Evolutionary conservation across 768 basidiomycete genomes (phyloP).

Genomic region (Fomitopsis serialis): DNA sequence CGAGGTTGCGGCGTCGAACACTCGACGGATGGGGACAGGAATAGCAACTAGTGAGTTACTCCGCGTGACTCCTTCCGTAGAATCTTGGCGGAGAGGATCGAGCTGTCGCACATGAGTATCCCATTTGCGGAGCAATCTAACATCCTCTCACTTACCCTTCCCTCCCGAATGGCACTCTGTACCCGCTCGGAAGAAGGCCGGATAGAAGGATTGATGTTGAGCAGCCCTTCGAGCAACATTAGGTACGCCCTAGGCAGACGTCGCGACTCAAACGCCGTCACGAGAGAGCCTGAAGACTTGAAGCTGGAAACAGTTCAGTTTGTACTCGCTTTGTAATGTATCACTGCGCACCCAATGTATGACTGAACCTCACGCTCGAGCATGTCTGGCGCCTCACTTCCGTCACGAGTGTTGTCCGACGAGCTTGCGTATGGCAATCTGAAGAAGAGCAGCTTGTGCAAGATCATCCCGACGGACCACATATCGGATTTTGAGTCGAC

Average conservation of each 20-base stretch:
- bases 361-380: conserved; percentile 68
- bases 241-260: conserved; percentile 68
- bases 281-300: conserved; percentile 43
- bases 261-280: conserved; percentile 60
- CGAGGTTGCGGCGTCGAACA: not conserved
- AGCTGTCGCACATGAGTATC: conserved; percentile 21
- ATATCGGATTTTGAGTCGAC: conserved; percentile 89
- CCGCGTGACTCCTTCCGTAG: not conserved
- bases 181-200: conserved; percentile 75
- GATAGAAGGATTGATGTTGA: conserved; percentile 52
- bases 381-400: conserved; percentile 57
- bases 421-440: conserved; percentile 79
- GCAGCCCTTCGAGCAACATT: conserved; percentile 64
- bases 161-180: conserved; percentile 58
- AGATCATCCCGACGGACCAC: conserved; percentile 96
- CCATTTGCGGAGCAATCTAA: not conserved
- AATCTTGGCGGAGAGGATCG: conserved; percentile 14
- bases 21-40: conserved; percentile 4
- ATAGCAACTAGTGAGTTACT: conserved; percentile 12
- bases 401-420: conserved; percentile 44
- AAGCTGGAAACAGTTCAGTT: conserved; percentile 31
- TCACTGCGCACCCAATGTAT: conserved; percentile 62
- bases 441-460: conserved; percentile 92
- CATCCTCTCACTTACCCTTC: conserved; percentile 56
- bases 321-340: no score